Base-by-base conservation (phyloP, 2,329 filamentous ascomycete genomes). In the Fusarium papillatum region DNA sequence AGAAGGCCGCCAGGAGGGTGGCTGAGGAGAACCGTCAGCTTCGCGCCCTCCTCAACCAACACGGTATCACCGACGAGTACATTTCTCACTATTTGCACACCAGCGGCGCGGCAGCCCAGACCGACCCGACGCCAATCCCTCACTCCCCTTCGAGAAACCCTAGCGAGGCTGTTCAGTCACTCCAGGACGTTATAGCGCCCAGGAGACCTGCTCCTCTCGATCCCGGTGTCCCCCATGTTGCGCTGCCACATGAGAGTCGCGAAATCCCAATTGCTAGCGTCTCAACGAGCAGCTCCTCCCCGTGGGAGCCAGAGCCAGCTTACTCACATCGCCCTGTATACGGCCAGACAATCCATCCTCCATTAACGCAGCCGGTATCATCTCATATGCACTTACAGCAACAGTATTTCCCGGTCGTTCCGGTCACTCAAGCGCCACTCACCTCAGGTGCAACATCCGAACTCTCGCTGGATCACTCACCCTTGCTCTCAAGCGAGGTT, bases 21-120 rank as follows among this genome's bases (percentile, higher is more conserved):
- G 88, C 91, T 6, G 90, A 93, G 19, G 93, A 96, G 82, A 95
- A 95, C 81, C 88, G 85, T 70, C 89, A 88, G 65, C 86, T 95
- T 68, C 87, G 93, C 22, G 84, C 84, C 17, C 85, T 95, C n/a
- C 86, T 95, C 39, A 85, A 86, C 64, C 84, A 87, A 53, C 85
- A 90, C 75, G 93, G 93, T 4, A 84, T 94, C 26, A 82, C 84
- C 48, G 89, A 93, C 69, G 84, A 87, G 8, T 88, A 90, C 53
- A 88, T 94, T 68, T 83, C 87, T 59, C 80, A 80, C 46, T 87
- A 82, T 66, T 71, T 87, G 14, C 82, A 84, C 46, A 71, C 74
- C 13, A 67, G 74, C 16, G 53, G 74, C 17, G 59, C 71, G 31
- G 59, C 62, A 31, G 50, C 74, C 31, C 78, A 78, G 39, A 53